Evolutionary conservation across 2,329 filamentous ascomycete genomes (phyloP).

Genomic region (Saccharata proteae): DNA sequence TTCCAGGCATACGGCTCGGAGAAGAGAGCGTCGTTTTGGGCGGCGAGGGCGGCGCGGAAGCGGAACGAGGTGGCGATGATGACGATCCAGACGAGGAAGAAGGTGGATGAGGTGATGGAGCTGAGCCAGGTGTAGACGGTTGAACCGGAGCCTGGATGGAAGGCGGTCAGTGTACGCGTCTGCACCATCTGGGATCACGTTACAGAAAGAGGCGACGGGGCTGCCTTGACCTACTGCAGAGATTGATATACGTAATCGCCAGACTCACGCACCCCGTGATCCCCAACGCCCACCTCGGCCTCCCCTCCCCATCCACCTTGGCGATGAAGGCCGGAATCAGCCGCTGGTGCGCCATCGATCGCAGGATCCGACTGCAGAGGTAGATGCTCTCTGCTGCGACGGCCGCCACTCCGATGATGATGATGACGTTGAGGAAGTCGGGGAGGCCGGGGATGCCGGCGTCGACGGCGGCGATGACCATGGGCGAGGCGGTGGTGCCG

Average conservation of each 20-base stretch:
- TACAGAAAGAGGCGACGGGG: slow-evolving; percentile 3
- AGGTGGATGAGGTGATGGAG: slow-evolving; percentile 20
- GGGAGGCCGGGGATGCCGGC: slow-evolving; percentile 19
- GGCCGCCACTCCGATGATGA: slow-evolving; percentile 20
- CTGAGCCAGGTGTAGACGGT: slow-evolving; percentile 17
- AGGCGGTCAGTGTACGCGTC: no score
- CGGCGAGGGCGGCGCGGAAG: slow-evolving; percentile 19
- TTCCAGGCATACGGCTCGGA: slow-evolving; percentile 18
- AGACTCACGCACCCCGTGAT: slow-evolving; percentile 17
- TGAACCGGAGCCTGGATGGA: slow-evolving; percentile 11
- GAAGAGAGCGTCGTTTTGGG: slow-evolving; percentile 18
- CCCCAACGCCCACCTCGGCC: slow-evolving; percentile 17
- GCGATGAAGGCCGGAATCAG: slow-evolving; percentile 18
- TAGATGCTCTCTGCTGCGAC: slow-evolving; percentile 23
- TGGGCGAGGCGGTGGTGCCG: slow-evolving; percentile 19
- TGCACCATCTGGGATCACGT: background rate
- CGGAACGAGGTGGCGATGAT: slow-evolving; percentile 20
- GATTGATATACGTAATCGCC: slow-evolving; percentile 20
- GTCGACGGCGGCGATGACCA: slow-evolving; percentile 20
- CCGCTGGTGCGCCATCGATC: slow-evolving; percentile 17
- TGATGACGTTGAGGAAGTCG: slow-evolving; percentile 20
- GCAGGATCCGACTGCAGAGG: slow-evolving; percentile 20
- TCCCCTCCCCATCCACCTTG: slow-evolving; percentile 17
- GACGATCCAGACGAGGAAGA: slow-evolving; percentile 24
- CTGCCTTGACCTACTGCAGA: slow-evolving; percentile 13